Percentiles rank a stretch among this genome's conserved stretches.
Conservation (phyloP, 2,329 filamentous ascomycete genomes). For the Aspergillus ochraceus region DNA sequence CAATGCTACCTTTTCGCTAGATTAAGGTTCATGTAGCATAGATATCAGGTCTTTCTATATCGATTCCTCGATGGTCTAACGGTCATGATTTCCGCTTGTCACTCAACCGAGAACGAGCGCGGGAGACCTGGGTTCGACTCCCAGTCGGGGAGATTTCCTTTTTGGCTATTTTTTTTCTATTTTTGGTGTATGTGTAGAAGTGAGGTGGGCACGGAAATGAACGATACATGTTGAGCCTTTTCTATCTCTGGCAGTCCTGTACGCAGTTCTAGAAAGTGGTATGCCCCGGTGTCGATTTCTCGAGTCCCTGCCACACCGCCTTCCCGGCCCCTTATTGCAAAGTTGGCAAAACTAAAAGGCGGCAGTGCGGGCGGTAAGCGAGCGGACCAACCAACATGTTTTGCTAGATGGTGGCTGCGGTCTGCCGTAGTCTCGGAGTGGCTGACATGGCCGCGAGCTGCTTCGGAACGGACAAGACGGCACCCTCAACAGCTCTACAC, state of each 20-base stretch:
- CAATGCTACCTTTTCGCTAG: not conserved
- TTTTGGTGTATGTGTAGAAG: no score
- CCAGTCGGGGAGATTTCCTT: slow-evolving; percentile 10
- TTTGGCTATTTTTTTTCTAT: not conserved
- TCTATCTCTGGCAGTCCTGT: no score
- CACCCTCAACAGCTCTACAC: no score
- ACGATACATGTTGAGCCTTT: no score
- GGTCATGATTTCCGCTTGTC: slow-evolving; percentile 17
- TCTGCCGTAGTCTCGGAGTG: not conserved
- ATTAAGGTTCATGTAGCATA: not conserved
- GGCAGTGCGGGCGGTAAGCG: not conserved
- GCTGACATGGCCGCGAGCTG: not conserved
- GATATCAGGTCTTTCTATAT: not conserved
- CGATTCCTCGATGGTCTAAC: slow-evolving; percentile 21
- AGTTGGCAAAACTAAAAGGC: not conserved
- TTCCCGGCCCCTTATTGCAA: not conserved
- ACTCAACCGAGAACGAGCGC: slow-evolving; percentile 9
- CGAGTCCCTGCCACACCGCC: not conserved
- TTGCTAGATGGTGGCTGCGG: not conserved
- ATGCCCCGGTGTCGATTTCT: no score
- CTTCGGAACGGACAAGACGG: not conserved
- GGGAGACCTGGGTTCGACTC: slow-evolving; percentile 15
- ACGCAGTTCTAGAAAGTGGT: no score
- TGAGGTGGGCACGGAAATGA: no score
- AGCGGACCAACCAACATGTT: not conserved